A percentile compares a stretch with the other conserved stretches of the same genome.
Conservation (phyloP, 108 stramenopile genomes). For the Nitzschia palea region DNA sequence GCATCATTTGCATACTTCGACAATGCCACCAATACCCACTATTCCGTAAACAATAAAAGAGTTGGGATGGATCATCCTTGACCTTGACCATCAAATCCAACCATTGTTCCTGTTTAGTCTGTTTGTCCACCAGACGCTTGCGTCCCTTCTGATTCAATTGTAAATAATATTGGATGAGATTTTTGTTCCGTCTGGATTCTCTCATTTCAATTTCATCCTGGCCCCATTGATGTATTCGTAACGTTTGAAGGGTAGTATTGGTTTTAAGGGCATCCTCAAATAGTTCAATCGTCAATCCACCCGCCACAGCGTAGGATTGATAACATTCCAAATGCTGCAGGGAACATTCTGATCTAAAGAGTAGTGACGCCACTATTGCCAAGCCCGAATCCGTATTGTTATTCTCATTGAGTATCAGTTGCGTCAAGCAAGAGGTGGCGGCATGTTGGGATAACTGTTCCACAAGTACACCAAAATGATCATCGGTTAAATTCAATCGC, state of each 20-base stretch:
- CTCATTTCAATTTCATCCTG: not conserved
- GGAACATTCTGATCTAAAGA: conserved; percentile 9
- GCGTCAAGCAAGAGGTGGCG: conserved; percentile 1
- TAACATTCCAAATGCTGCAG: conserved; percentile 11
- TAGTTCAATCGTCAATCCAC: not conserved
- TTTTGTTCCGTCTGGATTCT: not conserved
- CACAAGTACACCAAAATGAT: conserved; percentile 9
- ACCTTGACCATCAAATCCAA: conserved; percentile 1
- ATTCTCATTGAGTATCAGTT: conserved; percentile 12
- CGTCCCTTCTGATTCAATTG: not conserved
- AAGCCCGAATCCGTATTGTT: conserved; percentile 9
- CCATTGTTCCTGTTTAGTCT: not conserved
- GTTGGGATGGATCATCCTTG: conserved; percentile 3
- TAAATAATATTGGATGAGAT: not conserved
- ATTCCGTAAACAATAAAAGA: conserved; percentile 11
- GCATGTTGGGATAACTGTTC: conserved; percentile 3
- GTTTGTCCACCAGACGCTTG: not conserved
- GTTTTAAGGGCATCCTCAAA: not conserved
- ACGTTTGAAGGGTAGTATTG: not conserved
- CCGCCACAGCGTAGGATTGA: conserved; percentile 2
- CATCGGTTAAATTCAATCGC: not conserved
- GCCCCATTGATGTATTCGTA: conserved; percentile 15
- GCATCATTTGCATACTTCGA: not conserved
- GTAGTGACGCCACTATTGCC: conserved; percentile 7
- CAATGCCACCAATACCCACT: conserved; percentile 4